phyloP scores from a whole-genome alignment of 768 basidiomycete genomes.

The Cantharellus anzutake region DNA sequence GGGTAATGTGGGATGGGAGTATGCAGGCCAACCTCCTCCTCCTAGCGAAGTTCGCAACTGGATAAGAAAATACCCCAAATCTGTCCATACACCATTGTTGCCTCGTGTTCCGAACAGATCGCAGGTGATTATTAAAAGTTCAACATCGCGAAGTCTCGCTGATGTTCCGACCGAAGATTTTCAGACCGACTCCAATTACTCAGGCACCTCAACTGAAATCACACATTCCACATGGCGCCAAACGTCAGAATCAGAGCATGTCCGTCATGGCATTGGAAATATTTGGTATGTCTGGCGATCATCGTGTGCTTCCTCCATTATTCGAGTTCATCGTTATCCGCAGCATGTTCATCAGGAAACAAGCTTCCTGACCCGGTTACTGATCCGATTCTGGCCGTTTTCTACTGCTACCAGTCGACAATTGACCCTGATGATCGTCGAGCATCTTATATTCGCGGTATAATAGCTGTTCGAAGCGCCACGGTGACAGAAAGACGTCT shows the following conservation, averaged over 20 bases:
- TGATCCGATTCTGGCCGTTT: constrained; percentile 48
- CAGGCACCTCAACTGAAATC: constrained; percentile 47
- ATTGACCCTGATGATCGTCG: constrained; percentile 18
- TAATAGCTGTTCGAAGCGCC: constrained; percentile 29
- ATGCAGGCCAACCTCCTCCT: constrained; percentile 47
- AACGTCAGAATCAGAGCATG: constrained; percentile 54
- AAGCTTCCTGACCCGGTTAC: constrained; percentile 45
- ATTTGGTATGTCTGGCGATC: constrained; percentile 38
- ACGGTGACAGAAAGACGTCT: constrained; percentile 25
- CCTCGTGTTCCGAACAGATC: not conserved
- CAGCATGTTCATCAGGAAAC: constrained; percentile 41
- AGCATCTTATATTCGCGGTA: constrained; percentile 24
- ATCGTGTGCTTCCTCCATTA: not conserved
- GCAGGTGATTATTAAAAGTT: not conserved
- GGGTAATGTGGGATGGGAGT: constrained; percentile 59
- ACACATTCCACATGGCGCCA: constrained; percentile 6
- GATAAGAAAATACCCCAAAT: constrained; percentile 21
- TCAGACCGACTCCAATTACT: constrained; percentile 25
- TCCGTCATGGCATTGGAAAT: constrained; percentile 66
- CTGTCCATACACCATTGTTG: not conserved
- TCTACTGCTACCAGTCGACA: constrained; percentile 46
- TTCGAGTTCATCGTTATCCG: not conserved
- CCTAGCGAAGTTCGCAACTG: constrained; percentile 33
- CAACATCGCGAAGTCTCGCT: too few relatives aligned
- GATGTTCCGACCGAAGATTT: too few relatives aligned